phyloP scores from a whole-genome alignment of 371 early-diverging fungal genomes.

The Mucor racemosus region DNA sequence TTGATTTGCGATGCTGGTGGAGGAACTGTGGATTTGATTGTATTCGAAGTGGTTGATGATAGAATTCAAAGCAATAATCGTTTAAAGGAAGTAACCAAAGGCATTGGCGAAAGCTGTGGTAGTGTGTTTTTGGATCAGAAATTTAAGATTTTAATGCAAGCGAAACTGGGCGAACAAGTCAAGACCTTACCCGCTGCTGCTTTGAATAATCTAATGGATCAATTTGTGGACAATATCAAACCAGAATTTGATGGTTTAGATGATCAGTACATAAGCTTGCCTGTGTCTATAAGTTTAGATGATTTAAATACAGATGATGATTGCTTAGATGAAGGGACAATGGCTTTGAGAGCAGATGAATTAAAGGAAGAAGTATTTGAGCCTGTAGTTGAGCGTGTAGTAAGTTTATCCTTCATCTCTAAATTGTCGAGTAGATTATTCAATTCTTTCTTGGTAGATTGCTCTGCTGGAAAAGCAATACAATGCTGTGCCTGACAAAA shows the following conservation, averaged over 20 bases:
- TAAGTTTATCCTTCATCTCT: slow-evolving; percentile 18
- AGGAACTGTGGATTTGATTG: slow-evolving; percentile 65
- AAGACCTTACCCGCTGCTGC: slow-evolving; percentile 42
- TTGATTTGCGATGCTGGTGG: slow-evolving; percentile 72
- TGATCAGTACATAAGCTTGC: slow-evolving; percentile 57
- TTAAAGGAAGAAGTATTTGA: slow-evolving; percentile 61
- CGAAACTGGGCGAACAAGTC: slow-evolving; percentile 46
- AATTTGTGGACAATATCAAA: slow-evolving; percentile 59
- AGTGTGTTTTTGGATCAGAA: slow-evolving; percentile 59
- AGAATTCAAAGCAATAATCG: slow-evolving; percentile 30
- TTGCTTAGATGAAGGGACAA: slow-evolving; percentile 55
- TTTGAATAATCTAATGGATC: slow-evolving; percentile 58
- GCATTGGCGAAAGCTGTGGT: slow-evolving; percentile 67
- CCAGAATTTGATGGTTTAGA: slow-evolving; percentile 61
- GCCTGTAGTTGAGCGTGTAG: slow-evolving; percentile 56
- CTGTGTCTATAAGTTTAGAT: slow-evolving; percentile 47
- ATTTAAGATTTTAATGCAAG: slow-evolving; percentile 44
- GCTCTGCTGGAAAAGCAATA: slow-evolving; percentile 43
- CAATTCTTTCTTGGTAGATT: slow-evolving; percentile 26
- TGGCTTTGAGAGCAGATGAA: slow-evolving; percentile 52
- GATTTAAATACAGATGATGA: slow-evolving; percentile 40
- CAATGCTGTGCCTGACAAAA: slow-evolving; percentile 26
- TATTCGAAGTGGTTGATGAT: slow-evolving; percentile 43
- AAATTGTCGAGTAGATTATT: not conserved
- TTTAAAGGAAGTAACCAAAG: slow-evolving; percentile 60